phyloP scores from a whole-genome alignment of 192 early-diverging fungal species.

The Geranomyces michiganensis region DNA sequence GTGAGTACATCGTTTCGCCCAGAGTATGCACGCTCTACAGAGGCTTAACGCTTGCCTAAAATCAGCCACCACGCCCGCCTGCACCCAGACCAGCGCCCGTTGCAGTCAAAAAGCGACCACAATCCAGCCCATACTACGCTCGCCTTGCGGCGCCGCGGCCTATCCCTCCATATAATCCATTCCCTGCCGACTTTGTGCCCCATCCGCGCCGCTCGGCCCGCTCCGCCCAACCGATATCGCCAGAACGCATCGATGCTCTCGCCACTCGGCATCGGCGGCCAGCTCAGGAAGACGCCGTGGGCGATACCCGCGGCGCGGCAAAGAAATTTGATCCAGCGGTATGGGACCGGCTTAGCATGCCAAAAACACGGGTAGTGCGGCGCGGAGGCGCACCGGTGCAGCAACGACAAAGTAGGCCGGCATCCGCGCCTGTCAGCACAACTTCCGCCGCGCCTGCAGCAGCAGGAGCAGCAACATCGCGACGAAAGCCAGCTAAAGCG shows the following conservation, averaged over 20 bases:
- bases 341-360: conserved; percentile 10
- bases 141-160: neutral
- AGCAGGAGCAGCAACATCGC: too few species aligned
- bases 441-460: too few species aligned
- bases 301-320: neutral
- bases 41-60: too few species aligned
- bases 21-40: too few species aligned
- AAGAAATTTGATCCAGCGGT: neutral
- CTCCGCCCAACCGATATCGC: neutral
- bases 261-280: neutral
- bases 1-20: too few species aligned
- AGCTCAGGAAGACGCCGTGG: neutral
- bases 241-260: conserved; percentile 13
- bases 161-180: neutral
- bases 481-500: neutral
- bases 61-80: neutral
- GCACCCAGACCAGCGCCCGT: neutral
- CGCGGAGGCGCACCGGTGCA: too few species aligned
- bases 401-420: too few species aligned
- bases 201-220: conserved; percentile 4
- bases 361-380: neutral
- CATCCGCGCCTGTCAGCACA: too few species aligned
- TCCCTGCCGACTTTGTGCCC: neutral
- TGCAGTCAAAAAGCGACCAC: neutral
- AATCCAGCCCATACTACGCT: conserved; percentile 2